Conservation (phyloP, 176 grass and related monocot species). For the Otatea glauca region DNA sequence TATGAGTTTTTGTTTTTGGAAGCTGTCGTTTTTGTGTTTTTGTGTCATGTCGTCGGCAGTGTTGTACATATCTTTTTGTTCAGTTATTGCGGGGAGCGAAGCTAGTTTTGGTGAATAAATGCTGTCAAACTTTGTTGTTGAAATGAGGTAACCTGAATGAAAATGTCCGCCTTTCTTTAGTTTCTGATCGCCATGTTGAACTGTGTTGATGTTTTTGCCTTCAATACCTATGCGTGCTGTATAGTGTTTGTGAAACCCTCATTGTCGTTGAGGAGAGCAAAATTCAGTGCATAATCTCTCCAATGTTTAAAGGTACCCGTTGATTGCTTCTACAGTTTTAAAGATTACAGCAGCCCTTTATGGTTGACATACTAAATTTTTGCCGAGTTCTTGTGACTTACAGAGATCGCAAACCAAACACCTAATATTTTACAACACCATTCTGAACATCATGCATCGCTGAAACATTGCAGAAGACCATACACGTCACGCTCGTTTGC, state of each 20-base stretch:
- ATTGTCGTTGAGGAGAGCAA: background rate
- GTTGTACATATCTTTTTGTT: slow-evolving; percentile 42
- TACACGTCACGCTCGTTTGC: background rate
- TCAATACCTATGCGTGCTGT: background rate
- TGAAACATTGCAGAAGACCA: background rate
- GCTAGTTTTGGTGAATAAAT: slow-evolving; percentile 42
- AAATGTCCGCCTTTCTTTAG: slow-evolving; percentile 10
- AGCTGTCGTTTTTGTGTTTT: slow-evolving; percentile 18
- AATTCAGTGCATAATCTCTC: background rate
- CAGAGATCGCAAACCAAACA: background rate
- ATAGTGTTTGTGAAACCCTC: background rate
- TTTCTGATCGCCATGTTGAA: background rate
- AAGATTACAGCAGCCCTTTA: background rate
- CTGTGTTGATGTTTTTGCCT: background rate
- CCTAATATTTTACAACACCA: background rate
- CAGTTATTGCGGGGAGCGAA: slow-evolving; percentile 18
- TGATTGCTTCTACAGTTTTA: background rate
- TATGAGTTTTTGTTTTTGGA: slow-evolving; percentile 5
- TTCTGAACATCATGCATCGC: background rate
- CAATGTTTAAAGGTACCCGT: background rate
- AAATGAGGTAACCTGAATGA: slow-evolving; percentile 29
- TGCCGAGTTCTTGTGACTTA: background rate
- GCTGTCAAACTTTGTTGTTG: slow-evolving; percentile 31
- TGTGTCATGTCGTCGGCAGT: background rate
- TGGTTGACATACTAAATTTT: background rate